Evolutionary conservation across 306 rosid species (phyloP), one percentile per base, ranked within the genome.

Genomic region (Cicer yamashitae): DNA sequence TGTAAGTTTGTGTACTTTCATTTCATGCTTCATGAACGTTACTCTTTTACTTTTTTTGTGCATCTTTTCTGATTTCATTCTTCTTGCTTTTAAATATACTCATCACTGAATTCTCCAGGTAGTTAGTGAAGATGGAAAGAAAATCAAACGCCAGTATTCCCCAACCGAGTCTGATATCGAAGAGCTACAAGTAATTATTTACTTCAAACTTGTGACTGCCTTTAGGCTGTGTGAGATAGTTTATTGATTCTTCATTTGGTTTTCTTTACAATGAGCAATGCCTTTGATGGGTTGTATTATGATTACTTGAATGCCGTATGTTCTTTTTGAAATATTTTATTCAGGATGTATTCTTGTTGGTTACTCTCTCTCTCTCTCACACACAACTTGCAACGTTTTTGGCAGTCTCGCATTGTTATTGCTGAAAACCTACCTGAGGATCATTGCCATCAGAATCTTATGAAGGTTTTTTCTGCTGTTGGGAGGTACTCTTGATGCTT

Each of bases 401-500:
- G 38, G 58, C 79, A 94, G 98, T 89, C 96, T 59, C 97, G 98
- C 79, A 87, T 94, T 76, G 88, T 91, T 79, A 87, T 94, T 41
- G 98, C 98, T 54, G 98, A 91, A 86, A 94, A 94, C 82, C 86
- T 94, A 87, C 98, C 98, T 1, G 98, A 94, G 82, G 98, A 94
- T 80, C 98, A 94, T 82, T 91, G 97, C 91, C 98, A 94, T 87
- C 98, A 91, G 82, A 94, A 92, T 87, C 96, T 92, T 72, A 88
- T 92, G 97, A 94, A 92, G 87, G 78, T 94, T 76, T 94, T 94
- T 74, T 91, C 97, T 70, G 74, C 89, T 41, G 96, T 89, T 82
- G 98, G 98, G 84, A 91, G 98, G 98, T 94, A 91, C 70, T 61
- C 48, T 68, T 81, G 54, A 13, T 56, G 69, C 48, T 61, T 11